Evolutionary conservation across 768 basidiomycete species (phyloP), one percentile per base, ranked within the genome.

Genomic region (Pleurotus tuber-regium): DNA sequence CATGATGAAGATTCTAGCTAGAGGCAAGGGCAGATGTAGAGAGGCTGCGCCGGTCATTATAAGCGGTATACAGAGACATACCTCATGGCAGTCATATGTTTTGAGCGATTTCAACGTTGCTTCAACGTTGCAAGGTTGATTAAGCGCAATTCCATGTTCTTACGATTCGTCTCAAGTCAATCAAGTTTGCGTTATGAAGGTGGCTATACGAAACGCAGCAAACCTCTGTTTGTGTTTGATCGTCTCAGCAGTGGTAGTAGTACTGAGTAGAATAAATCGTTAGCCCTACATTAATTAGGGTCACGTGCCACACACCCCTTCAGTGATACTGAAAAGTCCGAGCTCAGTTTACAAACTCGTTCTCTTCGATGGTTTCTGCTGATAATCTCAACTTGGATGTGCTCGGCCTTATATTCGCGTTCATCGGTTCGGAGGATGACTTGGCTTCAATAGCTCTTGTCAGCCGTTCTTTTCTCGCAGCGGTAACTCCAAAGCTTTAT

Each of bases 351-450:
- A n/a, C n/a, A n/a, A n/a, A n/a, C n/a, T n/a, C n/a, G n/a, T n/a
- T n/a, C n/a, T n/a, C n/a, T n/a, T n/a, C n/a, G n/a, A 87, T 87
- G 86, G 79, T 84, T 40, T 75, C 81, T 25, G 82, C 80, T 9
- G 81, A 86, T 57, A 86, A 79, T 58, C 70, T 88, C 41, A 83
- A 89, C 55, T 74, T 82, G 16, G 88, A 91, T 66, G 84, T 89
- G 30, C 75, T 89, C 35, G 83, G 86, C 60, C 70, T 82, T n/a
- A 79, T 90, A 14, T 85, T 85, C 55, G 64, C 69, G 0, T 69
- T 76, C 57, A 68, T 90, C 4, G 24, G 12, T 21, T n/a, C 35
- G 7, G 62, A 69, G n/a, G 69, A 72, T 35, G 84, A 87, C 57
- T 75, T 90, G 26, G 73, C 80, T 12, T 75, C 80, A 2, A 71